Evolutionary conservation across 2,329 filamentous ascomycete species (phyloP), one percentile per base, ranked within the genome.

Genomic region (Apiospora phragmitis): DNA sequence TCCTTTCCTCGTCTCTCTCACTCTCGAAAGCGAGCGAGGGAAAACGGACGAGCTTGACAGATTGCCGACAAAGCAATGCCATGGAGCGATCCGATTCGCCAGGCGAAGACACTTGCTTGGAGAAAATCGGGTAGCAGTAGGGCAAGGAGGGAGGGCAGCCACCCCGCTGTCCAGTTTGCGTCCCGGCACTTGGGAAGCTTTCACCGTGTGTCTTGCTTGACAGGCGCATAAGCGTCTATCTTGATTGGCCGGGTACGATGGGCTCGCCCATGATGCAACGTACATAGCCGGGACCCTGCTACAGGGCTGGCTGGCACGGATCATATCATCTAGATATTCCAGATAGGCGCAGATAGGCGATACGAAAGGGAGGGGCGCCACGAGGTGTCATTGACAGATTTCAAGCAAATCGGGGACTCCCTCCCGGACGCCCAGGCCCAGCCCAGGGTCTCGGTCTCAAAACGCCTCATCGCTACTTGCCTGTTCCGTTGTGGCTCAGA

Each of bases 271-370:
- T 38, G 55, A 38, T 12, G 32, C 55, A n/a, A n/a, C 55, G 32
- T 24, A 12, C 32, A 35, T 29, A n/a, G 9, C 55, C 55, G 32
- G 55, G 32, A n/a, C 55, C 55, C 55, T 62, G 55, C 55, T 62
- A 62, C 55, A 62, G 32, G 55, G 55, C 55, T 62, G 55, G 47
- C 29, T 38, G 18, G 55, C 18, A n/a, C 55, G 11, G 32, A 6
- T 38, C 55, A n/a, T 62, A n/a, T 38, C 55, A 62, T 62, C 55
- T 62, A 62, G 55, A 62, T 62, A 12, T n/a, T 38, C 55, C 32
- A 38, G 29, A 38, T 62, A 38, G 55, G 55, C 32, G 55, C 21
- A 62, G 55, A 62, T 62, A 62, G 55, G 55, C 55, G 55, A 62
- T 62, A 62, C 32, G 55, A 62, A 62, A 38, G 29, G 55, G 32